A percentile compares a stretch with the other conserved stretches of the same genome.
Evolutionary conservation across 208 protist genomes (phyloP).

Genomic region (Trypanosoma mega): DNA sequence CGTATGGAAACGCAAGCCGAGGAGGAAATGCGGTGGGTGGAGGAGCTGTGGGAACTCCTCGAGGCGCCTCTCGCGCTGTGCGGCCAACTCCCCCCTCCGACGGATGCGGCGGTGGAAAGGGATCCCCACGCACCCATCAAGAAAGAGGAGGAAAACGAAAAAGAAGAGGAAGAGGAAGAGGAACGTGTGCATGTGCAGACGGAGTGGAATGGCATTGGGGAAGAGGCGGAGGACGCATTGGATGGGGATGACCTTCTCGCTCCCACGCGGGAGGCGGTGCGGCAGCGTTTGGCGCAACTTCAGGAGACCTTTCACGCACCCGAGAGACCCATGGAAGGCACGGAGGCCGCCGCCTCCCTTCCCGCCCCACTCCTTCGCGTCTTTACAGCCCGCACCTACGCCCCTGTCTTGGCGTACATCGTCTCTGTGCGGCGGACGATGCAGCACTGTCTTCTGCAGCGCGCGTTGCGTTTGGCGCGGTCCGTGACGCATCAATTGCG

Average conservation of each 20-base stretch:
- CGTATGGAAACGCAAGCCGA: slow-evolving; percentile 36
- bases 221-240: neutral
- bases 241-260: too few species aligned
- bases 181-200: neutral
- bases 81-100: too few species aligned
- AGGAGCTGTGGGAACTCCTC: slow-evolving; percentile 28
- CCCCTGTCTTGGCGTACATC: slow-evolving; percentile 53
- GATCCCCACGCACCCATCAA: neutral
- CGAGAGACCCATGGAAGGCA: neutral
- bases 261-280: too few species aligned
- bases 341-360: slow-evolving; percentile 5
- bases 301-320: too few species aligned
- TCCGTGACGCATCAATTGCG: slow-evolving; percentile 30
- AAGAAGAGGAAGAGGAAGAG: neutral
- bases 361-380: slow-evolving; percentile 44
- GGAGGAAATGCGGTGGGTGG: slow-evolving; percentile 32
- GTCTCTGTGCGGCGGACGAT: slow-evolving; percentile 28
- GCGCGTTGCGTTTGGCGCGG: slow-evolving; percentile 31
- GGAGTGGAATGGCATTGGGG: neutral
- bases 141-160: slow-evolving; percentile 2
- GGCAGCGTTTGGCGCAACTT: too few species aligned
- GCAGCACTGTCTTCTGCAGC: slow-evolving; percentile 37
- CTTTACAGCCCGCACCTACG: slow-evolving; percentile 44
- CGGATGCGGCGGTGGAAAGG: neutral
- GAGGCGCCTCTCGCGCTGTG: slow-evolving; percentile 27